phyloP scores from a whole-genome alignment of 495 filamentous ascomycete genomes.

The Aspergillus sclerotiicarbonarius region DNA sequence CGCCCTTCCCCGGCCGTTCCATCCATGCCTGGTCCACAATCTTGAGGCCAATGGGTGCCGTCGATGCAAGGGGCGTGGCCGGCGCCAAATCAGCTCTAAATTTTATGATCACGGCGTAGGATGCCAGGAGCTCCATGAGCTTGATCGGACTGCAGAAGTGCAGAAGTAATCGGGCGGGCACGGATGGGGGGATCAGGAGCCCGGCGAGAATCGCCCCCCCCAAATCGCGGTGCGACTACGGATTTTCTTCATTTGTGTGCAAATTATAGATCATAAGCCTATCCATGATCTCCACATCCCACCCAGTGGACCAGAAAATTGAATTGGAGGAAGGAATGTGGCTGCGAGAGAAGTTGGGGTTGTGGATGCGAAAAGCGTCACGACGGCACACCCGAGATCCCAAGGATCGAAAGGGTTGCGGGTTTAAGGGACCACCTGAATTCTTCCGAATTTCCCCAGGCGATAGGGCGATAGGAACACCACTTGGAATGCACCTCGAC shows the following conservation, averaged over 20 bases:
- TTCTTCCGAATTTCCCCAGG: too few species aligned
- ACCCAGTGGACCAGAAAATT: neutral
- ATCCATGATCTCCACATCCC: neutral
- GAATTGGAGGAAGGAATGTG: neutral
- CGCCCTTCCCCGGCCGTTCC: neutral
- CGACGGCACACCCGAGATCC: neutral
- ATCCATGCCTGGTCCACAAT: neutral
- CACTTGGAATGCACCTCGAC: neutral
- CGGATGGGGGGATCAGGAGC: neutral
- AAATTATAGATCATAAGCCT: neutral
- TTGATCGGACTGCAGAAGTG: constrained; percentile 27
- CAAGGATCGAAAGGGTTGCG: neutral
- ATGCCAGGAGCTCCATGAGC: constrained; percentile 22
- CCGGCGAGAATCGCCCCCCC: neutral
- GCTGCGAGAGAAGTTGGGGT: neutral
- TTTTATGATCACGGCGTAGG: constrained; percentile 18
- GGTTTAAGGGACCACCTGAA: neutral
- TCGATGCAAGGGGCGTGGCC: constrained; percentile 20
- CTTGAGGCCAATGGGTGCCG: neutral
- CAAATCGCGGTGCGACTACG: neutral
- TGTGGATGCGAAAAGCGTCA: neutral
- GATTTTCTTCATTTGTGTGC: neutral
- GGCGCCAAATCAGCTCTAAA: neutral
- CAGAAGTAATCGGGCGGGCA: neutral
- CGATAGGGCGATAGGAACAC: neutral